These are phyloP conservation scores for Colletotrichum musae DNA, from an alignment of 2,329 filamentous ascomycete species.

Conservation along the genomic window DNA sequence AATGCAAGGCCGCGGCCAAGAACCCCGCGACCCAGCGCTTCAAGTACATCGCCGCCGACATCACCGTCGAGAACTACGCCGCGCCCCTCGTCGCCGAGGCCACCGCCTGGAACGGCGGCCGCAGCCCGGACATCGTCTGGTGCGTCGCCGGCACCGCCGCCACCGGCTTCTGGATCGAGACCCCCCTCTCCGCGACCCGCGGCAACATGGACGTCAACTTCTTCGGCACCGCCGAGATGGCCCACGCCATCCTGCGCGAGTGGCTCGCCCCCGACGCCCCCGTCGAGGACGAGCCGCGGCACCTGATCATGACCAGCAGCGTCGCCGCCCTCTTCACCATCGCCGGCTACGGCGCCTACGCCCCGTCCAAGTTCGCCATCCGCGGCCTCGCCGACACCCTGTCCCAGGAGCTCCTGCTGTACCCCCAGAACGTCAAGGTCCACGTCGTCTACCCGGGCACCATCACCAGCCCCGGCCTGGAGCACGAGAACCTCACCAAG, in stretches of 20 bases:
- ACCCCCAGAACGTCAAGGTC: slow-evolving; percentile 85
- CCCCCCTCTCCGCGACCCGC: slow-evolving; percentile 75
- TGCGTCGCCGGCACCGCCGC: slow-evolving; percentile 83
- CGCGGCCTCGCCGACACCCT: slow-evolving; percentile 87
- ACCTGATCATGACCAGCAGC: slow-evolving; percentile 91
- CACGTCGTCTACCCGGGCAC: slow-evolving; percentile 89
- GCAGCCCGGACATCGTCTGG: slow-evolving; percentile 89
- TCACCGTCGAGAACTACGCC: slow-evolving; percentile 80
- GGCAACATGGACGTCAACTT: slow-evolving; percentile 94
- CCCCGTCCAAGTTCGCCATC: slow-evolving; percentile 87
- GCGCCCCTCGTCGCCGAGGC: slow-evolving; percentile 78
- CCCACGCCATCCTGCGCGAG: slow-evolving; percentile 80
- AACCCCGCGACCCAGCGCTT: slow-evolving; percentile 81
- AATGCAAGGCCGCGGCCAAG: slow-evolving; percentile 76
- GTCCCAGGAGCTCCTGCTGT: slow-evolving; percentile 86
- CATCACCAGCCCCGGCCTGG: slow-evolving; percentile 82
- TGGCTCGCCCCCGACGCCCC: slow-evolving; percentile 75
- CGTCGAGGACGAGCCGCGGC: slow-evolving; percentile 69
- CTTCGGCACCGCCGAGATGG: slow-evolving; percentile 88
- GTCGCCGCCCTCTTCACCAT: slow-evolving; percentile 82
- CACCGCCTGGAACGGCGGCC: slow-evolving; percentile 82
- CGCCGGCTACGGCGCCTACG: slow-evolving; percentile 87
- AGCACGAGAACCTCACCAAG: slow-evolving; percentile 83
- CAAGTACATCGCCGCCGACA: slow-evolving; percentile 86
- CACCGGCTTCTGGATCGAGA: slow-evolving; percentile 85